Percentiles rank a stretch among this genome's conserved stretches.
Evolutionary conservation across 768 basidiomycete species (phyloP).

Genomic region (Leccinum incarnatum): DNA sequence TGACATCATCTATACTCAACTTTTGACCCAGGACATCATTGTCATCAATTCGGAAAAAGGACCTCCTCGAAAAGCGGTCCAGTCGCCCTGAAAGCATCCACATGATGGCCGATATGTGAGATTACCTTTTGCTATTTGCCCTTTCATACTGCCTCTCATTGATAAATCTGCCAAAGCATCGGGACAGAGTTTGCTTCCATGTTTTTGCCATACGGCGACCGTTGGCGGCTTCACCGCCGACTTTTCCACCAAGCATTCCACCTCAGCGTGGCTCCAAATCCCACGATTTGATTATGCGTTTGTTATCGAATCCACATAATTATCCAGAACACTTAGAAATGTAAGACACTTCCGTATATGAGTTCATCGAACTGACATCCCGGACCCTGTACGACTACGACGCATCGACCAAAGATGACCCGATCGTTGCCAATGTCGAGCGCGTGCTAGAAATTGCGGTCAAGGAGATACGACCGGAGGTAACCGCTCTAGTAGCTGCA

Average conservation of each 20-base stretch:
- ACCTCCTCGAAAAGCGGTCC: slow-evolving; percentile 23
- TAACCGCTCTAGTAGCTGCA: slow-evolving; percentile 12
- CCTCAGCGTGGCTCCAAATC: slow-evolving; percentile 22
- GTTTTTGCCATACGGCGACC: not conserved
- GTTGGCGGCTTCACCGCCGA: not conserved
- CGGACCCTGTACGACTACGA: slow-evolving; percentile 22
- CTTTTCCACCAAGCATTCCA: not conserved
- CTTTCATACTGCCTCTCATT: too few relatives aligned
- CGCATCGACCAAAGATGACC: slow-evolving; percentile 16
- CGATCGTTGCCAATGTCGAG: slow-evolving; percentile 18
- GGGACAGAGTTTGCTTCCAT: slow-evolving; percentile 15
- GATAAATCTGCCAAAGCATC: too few relatives aligned
- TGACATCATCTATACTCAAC: slow-evolving; percentile 21
- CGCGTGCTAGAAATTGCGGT: too few relatives aligned
- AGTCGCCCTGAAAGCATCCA: slow-evolving; percentile 23
- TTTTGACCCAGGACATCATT: slow-evolving; percentile 24
- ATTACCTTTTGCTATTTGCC: too few relatives aligned
- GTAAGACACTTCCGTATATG: slow-evolving; percentile 10
- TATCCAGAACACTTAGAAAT: slow-evolving; percentile 23
- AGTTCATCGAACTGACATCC: not conserved
- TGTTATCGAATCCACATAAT: slow-evolving; percentile 24
- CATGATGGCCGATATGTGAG: too few relatives aligned
- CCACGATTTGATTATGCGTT: slow-evolving; percentile 27
- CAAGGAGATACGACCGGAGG: slow-evolving; percentile 18
- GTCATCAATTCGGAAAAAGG: slow-evolving; percentile 27